Evolutionary conservation across 2,329 filamentous ascomycete species (phyloP).

Genomic region (Orbilia quercus): DNA sequence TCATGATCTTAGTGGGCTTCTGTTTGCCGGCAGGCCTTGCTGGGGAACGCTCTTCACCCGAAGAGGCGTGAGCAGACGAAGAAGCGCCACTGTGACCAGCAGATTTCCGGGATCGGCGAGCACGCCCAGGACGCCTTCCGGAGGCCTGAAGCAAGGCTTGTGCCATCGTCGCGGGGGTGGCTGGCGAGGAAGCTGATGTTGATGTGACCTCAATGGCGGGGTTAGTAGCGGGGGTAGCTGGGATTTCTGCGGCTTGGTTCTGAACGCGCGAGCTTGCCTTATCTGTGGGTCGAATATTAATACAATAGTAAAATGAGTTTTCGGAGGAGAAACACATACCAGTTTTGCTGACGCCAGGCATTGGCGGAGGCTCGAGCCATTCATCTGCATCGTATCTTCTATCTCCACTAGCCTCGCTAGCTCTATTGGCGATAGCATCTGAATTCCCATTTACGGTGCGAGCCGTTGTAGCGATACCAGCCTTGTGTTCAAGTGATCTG

Average conservation of each 20-base stretch:
- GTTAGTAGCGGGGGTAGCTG: conserved; percentile 7
- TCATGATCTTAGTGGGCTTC: conserved; percentile 79
- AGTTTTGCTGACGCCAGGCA: conserved; percentile 34
- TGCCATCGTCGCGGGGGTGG: conserved; percentile 35
- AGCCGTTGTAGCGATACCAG: conserved; percentile 39
- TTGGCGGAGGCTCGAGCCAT: conserved; percentile 43
- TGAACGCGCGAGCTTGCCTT: background rate
- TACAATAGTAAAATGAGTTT: background rate
- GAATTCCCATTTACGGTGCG: background rate
- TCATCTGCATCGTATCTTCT: conserved; percentile 30
- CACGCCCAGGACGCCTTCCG: conserved; percentile 62
- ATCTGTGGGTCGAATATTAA: conserved; percentile 4
- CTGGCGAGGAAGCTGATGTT: conserved; percentile 74
- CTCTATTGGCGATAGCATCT: background rate
- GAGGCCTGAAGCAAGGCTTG: conserved; percentile 73
- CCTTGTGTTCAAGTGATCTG: conserved; percentile 77
- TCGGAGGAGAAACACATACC: conserved; percentile 5
- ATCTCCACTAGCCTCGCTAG: conserved; percentile 9
- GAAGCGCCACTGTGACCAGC: conserved; percentile 70
- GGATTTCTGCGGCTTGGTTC: conserved; percentile 3
- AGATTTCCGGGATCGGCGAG: conserved; percentile 68
- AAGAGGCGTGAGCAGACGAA: conserved; percentile 75
- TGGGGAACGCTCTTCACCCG: conserved; percentile 79
- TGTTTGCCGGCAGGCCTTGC: conserved; percentile 63
- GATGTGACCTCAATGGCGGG: conserved; percentile 7